Percentiles rank a stretch among this genome's conserved stretches.
Evolutionary conservation across 2,329 filamentous ascomycete species (phyloP).

Genomic region (Apiospora koreana): DNA sequence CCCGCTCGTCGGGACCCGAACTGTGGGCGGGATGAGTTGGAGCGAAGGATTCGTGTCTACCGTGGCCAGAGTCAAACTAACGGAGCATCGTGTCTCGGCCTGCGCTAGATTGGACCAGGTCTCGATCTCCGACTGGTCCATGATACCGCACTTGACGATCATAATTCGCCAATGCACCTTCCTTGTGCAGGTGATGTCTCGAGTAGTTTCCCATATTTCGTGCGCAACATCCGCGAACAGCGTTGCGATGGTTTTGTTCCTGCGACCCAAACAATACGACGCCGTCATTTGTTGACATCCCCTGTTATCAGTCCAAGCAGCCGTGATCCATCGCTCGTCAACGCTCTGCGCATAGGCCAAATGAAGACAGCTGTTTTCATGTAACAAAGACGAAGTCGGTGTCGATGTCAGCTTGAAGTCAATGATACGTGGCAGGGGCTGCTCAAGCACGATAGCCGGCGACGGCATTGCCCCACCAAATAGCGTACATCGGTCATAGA

Average conservation of each 20-base stretch:
- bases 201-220: conserved; percentile 78
- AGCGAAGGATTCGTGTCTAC: conserved; percentile 67
- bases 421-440: conserved; percentile 67
- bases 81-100: conserved; percentile 50
- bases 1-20: conserved; percentile 48
- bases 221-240: conserved; percentile 64
- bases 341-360: conserved; percentile 76
- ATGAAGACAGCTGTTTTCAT: conserved; percentile 80
- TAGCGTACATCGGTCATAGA: conserved; percentile 73
- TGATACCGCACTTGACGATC: conserved; percentile 69
- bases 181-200: conserved; percentile 69
- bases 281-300: conserved; percentile 73
- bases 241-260: conserved; percentile 52
- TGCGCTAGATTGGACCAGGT: conserved; percentile 57
- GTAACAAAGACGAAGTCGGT: conserved; percentile 71
- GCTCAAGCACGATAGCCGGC: conserved; percentile 73
- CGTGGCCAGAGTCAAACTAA: conserved; percentile 61
- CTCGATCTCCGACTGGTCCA: conserved; percentile 67
- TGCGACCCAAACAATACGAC: conserved; percentile 70
- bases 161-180: conserved; percentile 78
- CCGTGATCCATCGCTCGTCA: conserved; percentile 77
- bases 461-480: conserved; percentile 60
- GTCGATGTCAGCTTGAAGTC: conserved; percentile 72
- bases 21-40: conserved; percentile 59
- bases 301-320: conserved; percentile 78